These are phyloP conservation scores for Schizochytrium sp. DNA, from an alignment of 108 stramenopile species.

Conservation along the genomic window DNA sequence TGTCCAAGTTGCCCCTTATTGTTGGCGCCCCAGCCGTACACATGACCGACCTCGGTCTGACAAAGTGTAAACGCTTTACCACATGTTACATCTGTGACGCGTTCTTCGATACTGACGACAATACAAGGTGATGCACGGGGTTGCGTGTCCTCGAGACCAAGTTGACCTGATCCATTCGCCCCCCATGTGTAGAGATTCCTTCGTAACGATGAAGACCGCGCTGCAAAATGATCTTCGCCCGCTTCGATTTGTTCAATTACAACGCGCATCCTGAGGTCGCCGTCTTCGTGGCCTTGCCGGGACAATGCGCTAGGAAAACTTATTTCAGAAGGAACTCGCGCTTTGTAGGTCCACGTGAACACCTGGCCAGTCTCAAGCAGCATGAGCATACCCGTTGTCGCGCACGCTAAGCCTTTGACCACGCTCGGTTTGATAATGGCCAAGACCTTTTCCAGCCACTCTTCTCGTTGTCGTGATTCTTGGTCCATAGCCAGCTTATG, in stretches of 20 bases:
- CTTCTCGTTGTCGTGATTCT: neutral
- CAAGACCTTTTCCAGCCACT: neutral
- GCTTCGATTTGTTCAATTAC: neutral
- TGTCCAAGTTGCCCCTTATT: neutral
- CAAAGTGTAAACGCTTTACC: neutral
- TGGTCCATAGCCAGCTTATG: neutral
- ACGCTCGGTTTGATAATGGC: neutral
- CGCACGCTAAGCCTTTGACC: neutral
- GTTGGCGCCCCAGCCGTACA: neutral
- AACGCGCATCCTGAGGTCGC: neutral
- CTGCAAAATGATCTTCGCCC: conserved; percentile 2
- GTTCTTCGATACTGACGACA: neutral
- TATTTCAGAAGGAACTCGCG: neutral
- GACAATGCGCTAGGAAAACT: neutral
- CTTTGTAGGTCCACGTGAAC: neutral
- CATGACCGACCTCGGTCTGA: neutral
- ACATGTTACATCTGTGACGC: neutral
- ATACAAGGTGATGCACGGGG: neutral
- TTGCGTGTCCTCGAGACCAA: neutral
- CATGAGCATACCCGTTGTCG: neutral
- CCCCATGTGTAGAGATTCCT: neutral
- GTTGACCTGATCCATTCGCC: neutral
- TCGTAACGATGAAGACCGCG: neutral
- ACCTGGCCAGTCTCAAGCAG: neutral
- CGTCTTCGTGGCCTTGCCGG: neutral